Evolutionary conservation across 257 asterid species (phyloP).

Genomic region (Henckelia pumila): DNA sequence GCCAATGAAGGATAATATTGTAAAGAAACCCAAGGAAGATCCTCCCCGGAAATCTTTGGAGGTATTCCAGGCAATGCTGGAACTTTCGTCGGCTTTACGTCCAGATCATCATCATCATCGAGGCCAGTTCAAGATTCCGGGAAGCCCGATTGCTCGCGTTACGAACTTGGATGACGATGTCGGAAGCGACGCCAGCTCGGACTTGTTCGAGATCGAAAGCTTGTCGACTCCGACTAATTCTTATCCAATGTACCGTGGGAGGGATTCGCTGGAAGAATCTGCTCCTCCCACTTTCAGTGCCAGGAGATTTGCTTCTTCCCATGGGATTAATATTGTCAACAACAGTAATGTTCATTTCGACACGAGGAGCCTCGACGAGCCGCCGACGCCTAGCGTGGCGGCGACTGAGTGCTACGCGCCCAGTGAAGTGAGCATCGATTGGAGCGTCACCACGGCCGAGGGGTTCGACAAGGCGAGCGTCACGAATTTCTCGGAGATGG

Average conservation of each 20-base stretch:
- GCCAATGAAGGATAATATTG: slow-evolving; percentile 17
- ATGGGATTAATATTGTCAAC: slow-evolving; percentile 12
- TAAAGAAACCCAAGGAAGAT: slow-evolving; percentile 36
- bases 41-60: slow-evolving; percentile 65
- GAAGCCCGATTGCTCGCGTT: slow-evolving; percentile 46
- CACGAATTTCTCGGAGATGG: slow-evolving; percentile 57
- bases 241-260: slow-evolving; percentile 49
- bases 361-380: slow-evolving; percentile 51
- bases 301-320: slow-evolving; percentile 33
- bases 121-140: slow-evolving; percentile 29
- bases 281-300: slow-evolving; percentile 34
- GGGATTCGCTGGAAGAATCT: slow-evolving; percentile 66
- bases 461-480: slow-evolving; percentile 64
- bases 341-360: slow-evolving; percentile 21
- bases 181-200: slow-evolving; percentile 82
- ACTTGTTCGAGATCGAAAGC: slow-evolving; percentile 81
- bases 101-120: slow-evolving; percentile 26
- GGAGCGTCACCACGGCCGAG: slow-evolving; percentile 95
- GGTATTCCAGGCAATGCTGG: slow-evolving; percentile 55
- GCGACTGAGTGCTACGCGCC: slow-evolving; percentile 84
- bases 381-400: slow-evolving; percentile 65
- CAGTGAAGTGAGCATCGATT: slow-evolving; percentile 79
- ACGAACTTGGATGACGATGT: slow-evolving; percentile 54
- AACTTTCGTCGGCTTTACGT: slow-evolving; percentile 18
- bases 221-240: slow-evolving; percentile 67